These are phyloP conservation scores for Lomentospora prolificans DNA, from an alignment of 2,329 filamentous ascomycete species.

Conservation along the genomic window DNA sequence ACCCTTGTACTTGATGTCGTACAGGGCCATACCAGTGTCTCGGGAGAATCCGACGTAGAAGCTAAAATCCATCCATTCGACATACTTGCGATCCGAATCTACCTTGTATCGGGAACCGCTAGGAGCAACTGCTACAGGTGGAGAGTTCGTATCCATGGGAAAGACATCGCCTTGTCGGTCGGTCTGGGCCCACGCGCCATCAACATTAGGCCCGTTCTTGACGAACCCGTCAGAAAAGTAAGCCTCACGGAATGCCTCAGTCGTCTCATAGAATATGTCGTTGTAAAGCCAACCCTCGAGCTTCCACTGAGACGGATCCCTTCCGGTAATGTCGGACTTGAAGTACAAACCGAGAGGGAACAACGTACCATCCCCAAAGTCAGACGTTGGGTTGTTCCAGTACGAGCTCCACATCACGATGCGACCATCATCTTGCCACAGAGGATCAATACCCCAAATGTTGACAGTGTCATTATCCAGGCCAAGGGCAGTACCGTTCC, in stretches of 20 bases:
- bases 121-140: conserved; percentile 18
- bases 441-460: conserved; percentile 31
- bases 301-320: conserved; percentile 39
- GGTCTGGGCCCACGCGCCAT: conserved; percentile 35
- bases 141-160: neutral
- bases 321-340: conserved; percentile 37
- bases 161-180: conserved; percentile 26
- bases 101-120: conserved; percentile 30
- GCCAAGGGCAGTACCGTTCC: conserved; percentile 26
- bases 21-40: conserved; percentile 38
- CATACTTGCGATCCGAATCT: conserved; percentile 31
- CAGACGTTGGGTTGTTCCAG: conserved; percentile 4
- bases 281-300: conserved; percentile 25
- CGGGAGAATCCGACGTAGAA: conserved; percentile 41
- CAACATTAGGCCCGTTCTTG: conserved; percentile 35
- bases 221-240: conserved; percentile 32
- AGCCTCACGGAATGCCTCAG: conserved; percentile 34
- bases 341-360: conserved; percentile 32
- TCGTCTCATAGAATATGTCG: conserved; percentile 39
- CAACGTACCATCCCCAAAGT: conserved; percentile 5
- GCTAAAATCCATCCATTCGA: conserved; percentile 40
- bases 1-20: conserved; percentile 44
- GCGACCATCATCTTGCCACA: conserved; percentile 28
- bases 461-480: conserved; percentile 30
- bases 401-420: conserved; percentile 12